A percentile compares a stretch with the other conserved stretches of the same genome.
Conservation (phyloP, 2,329 filamentous ascomycete species). For the Decorospora gaudefroyi region DNA sequence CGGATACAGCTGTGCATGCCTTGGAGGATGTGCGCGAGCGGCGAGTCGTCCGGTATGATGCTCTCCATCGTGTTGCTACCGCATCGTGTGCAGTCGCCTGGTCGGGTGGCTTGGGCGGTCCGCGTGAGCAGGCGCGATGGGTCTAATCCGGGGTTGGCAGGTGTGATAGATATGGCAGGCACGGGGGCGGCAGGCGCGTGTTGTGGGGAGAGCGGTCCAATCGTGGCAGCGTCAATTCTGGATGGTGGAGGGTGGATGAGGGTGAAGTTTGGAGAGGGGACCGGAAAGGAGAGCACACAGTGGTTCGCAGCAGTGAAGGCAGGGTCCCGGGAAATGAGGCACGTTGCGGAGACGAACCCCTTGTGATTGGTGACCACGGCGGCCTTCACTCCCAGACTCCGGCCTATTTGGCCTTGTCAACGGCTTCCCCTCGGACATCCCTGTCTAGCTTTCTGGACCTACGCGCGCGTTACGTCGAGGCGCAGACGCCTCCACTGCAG, state of each 20-base stretch:
- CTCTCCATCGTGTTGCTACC: slow-evolving; percentile 70
- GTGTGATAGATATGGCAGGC: slow-evolving; percentile 14
- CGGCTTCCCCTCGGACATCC: too few relatives aligned
- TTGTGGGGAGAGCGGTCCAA: slow-evolving; percentile 14
- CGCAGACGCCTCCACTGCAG: too few relatives aligned
- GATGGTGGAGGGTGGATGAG: too few relatives aligned
- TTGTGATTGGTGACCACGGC: slow-evolving; percentile 24
- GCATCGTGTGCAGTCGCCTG: slow-evolving; percentile 34
- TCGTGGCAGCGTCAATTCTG: slow-evolving; percentile 7
- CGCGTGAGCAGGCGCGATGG: slow-evolving; percentile 18
- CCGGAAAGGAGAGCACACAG: slow-evolving; percentile 13
- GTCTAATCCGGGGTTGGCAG: slow-evolving; percentile 12
- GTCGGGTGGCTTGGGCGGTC: slow-evolving; percentile 23
- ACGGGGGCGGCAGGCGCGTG: slow-evolving; percentile 9
- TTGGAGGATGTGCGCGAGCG: slow-evolving; percentile 86
- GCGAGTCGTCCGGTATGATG: slow-evolving; percentile 82
- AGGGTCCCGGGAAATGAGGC: slow-evolving; percentile 24
- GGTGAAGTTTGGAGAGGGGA: not conserved
- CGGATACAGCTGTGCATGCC: slow-evolving; percentile 61
- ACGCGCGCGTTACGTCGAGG: too few relatives aligned
- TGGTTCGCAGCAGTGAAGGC: slow-evolving; percentile 17
- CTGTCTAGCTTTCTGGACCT: too few relatives aligned
- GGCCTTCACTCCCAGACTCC: slow-evolving; percentile 7
- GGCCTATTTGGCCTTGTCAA: too few relatives aligned
- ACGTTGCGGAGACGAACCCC: slow-evolving; percentile 24